Evolutionary conservation across 2,329 filamentous ascomycete genomes (phyloP), one percentile per base, ranked within the genome.

Genomic region (Claviceps lovelessii): DNA sequence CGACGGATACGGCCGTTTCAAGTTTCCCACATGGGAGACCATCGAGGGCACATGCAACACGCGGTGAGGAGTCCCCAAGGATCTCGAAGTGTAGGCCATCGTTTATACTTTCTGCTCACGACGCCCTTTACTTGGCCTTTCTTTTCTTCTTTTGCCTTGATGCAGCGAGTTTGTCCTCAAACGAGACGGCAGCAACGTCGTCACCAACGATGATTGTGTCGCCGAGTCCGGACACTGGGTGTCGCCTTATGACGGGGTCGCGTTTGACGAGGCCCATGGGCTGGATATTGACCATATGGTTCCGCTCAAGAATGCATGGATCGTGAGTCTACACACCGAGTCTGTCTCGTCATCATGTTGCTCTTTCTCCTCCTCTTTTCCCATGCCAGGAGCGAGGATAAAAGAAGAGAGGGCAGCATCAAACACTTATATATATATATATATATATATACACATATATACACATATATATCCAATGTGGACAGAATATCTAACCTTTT

Each of bases 261-360:
- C 75, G 1, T 89, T 85, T 84, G 84, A 80, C 0, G 72, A 73
- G 0, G 79, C 86, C 1, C 78, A 75, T 19, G 85, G 90, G 61
- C 67, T 93, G 1, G 86, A 91, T 61, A 91, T 93, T 57, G 88
- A 93, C 67, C 88, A 93, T 66, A 76, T 93, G 70, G 86, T 94
- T 3, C 87, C 88, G 0, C 67, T 94, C 57, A 84, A 84, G 65
- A 88, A 90, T 63, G 86, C 87, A 5, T 91, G 86, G 87, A 81
- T 85, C 58, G 79, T 83, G 60, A 63, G 74, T 69, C 33, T 11
- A 19, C n/a, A 19, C n/a, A 17, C 42, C 28, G 33, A 44, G 15
- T 15, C 51, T 23, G 23, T 9, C 31, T 33, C 31, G 31, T 3
- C 5, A 33, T 33, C 31, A 33, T 33, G 8, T 4, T 9, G 5